Evolutionary conservation across 1,139 yeast species (phyloP).

Genomic region (Suhomyces bolitotheri): DNA sequence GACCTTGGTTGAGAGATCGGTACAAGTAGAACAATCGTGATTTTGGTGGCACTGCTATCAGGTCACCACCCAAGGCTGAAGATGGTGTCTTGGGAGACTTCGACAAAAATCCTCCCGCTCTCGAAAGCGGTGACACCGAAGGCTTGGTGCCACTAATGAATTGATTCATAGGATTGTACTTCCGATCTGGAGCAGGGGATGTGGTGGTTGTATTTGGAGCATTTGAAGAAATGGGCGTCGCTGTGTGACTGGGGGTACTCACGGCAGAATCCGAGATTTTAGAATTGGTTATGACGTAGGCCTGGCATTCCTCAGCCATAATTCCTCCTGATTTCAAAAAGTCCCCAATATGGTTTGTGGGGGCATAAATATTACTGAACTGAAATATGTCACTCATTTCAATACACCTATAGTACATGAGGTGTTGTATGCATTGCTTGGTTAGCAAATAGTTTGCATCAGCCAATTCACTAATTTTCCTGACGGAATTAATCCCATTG

Average conservation of each 20-base stretch:
- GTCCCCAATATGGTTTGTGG: slow-evolving; percentile 72
- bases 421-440: slow-evolving; percentile 84
- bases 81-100: slow-evolving; percentile 15
- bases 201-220: slow-evolving; percentile 5
- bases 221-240: slow-evolving; percentile 8
- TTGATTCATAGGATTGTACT: slow-evolving; percentile 11
- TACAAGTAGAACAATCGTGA: slow-evolving; percentile 73
- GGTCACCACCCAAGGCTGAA: slow-evolving; percentile 4
- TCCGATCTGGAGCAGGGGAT: slow-evolving; percentile 9
- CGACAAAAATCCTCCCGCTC: slow-evolving; percentile 9
- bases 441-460: slow-evolving; percentile 79
- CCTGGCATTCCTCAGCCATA: slow-evolving; percentile 84
- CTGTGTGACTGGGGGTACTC: slow-evolving; percentile 9
- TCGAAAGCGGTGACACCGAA: slow-evolving; percentile 16
- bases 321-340: slow-evolving; percentile 59
- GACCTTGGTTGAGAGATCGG: slow-evolving; percentile 76
- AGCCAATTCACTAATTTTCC: slow-evolving; percentile 74
- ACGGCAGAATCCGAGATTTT: slow-evolving; percentile 7
- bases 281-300: slow-evolving; percentile 55
- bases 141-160: slow-evolving; percentile 8
- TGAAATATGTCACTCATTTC: slow-evolving; percentile 85
- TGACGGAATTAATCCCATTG: slow-evolving; percentile 83
- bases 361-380: slow-evolving; percentile 84
- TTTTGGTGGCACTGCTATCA: slow-evolving; percentile 55
- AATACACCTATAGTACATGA: slow-evolving; percentile 86